Base-by-base conservation (phyloP, 2,329 filamentous ascomycete genomes). In the Colletotrichum sp. region DNA sequence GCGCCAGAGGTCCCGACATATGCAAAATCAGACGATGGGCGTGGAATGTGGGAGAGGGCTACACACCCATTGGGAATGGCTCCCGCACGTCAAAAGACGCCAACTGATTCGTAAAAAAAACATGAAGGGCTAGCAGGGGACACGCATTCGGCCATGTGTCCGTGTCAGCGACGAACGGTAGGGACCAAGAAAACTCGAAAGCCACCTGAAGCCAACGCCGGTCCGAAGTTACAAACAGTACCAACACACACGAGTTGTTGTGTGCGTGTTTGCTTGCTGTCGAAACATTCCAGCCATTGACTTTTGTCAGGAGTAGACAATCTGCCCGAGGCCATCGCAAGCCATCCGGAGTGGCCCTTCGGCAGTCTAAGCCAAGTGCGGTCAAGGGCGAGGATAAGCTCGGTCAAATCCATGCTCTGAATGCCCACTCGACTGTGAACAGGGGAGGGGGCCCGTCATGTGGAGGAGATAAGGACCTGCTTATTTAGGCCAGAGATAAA, bases 401-500 rank as follows among this genome's bases (percentile, higher is more conserved):
- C 64, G 73, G 64, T 16, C 57, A 32, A 73, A 69, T 8, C 70
- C 73, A 73, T 76, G 70, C 59, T 34, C 57, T 21, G 57, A 15
- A 32, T 44, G 28, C 34, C 62, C 52, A 71, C 39, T 32, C 24
- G 24, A 69, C 49, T 36, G 24, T 10, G 39, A 65, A 59, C 26
- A 60, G 39, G 36, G 39, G 36, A 16, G 13, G 72, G 72, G 55
- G 36, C 12, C n/a, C 44, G 44, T 52, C 55, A n/a, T 72, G 73
- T 73, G 73, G 73, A 73, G 70, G 70, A 76, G 74, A 74, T 76
- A 76, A 73, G 64, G 73, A 74, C 70, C 74, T 76, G 74, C 74
- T 69, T 73, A 65, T 73, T 76, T 69, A n/a, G 74, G 64, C 15
- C 64, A 76, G 70, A 76, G 74, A 76, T 76, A 76, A 74, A 76